Percentiles rank a stretch among this genome's conserved stretches.
Evolutionary conservation across 2,329 filamentous ascomycete genomes (phyloP).

Genomic region (Colletotrichum kahawae): DNA sequence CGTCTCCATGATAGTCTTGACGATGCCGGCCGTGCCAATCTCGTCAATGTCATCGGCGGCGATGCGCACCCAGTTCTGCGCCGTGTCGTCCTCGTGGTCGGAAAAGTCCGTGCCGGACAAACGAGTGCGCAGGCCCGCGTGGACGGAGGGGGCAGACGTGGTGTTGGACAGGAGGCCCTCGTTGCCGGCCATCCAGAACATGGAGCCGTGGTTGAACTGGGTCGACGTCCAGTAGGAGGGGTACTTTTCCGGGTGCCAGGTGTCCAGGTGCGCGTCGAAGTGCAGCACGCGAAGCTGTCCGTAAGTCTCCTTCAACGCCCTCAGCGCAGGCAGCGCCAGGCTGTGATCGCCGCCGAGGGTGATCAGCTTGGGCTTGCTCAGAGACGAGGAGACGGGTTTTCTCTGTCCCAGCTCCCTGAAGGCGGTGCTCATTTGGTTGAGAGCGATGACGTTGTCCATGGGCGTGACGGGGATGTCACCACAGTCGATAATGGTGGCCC

Average conservation of each 20-base stretch:
- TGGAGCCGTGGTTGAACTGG: constrained; percentile 85
- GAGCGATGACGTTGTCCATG: constrained; percentile 82
- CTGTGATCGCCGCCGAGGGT: constrained; percentile 78
- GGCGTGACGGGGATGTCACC: constrained; percentile 89
- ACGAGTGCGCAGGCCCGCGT: constrained; percentile 82
- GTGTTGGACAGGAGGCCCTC: constrained; percentile 80
- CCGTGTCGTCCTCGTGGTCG: constrained; percentile 74
- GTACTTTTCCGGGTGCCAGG: constrained; percentile 84
- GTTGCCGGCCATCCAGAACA: constrained; percentile 87
- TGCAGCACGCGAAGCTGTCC: constrained; percentile 72
- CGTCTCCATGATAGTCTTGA: constrained; percentile 71
- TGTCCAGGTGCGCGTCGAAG: constrained; percentile 81
- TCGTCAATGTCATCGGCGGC: constrained; percentile 89
- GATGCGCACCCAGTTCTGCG: constrained; percentile 81
- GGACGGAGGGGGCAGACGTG: constrained; percentile 73
- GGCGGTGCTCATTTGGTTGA: constrained; percentile 83
- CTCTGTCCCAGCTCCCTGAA: constrained; percentile 69
- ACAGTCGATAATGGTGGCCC: constrained; percentile 84
- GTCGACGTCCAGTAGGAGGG: constrained; percentile 74
- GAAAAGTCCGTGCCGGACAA: constrained; percentile 68
- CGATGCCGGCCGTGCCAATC: constrained; percentile 73
- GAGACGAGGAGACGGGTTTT: constrained; percentile 34
- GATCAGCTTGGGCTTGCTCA: constrained; percentile 60
- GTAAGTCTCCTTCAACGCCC: constrained; percentile 68
- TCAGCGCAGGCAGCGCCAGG: constrained; percentile 71